Percentiles rank a stretch among this genome's conserved stretches.
Conservation (phyloP, 2,329 filamentous ascomycete species). For the Fusarium falciforme region DNA sequence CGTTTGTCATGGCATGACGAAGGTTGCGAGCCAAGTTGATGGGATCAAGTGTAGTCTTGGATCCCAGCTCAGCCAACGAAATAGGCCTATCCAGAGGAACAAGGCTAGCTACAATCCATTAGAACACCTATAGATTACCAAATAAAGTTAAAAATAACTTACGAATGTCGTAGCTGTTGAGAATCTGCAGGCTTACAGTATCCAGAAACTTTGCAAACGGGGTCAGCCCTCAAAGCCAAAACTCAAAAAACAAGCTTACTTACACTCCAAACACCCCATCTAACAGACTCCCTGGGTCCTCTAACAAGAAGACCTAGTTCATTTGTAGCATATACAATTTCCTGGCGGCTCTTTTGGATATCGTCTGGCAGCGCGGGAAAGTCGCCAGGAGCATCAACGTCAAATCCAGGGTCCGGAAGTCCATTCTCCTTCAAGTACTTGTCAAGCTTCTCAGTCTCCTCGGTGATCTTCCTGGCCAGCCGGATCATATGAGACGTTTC, state of each 20-base stretch:
- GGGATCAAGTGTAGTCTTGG: constrained; percentile 58
- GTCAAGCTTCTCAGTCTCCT: constrained; percentile 63
- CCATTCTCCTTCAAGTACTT: constrained; percentile 57
- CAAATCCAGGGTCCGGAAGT: constrained; percentile 58
- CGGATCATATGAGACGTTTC: constrained; percentile 54
- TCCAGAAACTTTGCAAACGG: constrained; percentile 57
- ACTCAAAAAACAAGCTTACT: constrained; percentile 35
- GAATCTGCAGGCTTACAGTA: constrained; percentile 60
- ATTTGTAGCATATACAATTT: constrained; percentile 61
- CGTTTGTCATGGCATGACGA: constrained; percentile 68
- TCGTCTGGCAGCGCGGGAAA: constrained; percentile 61
- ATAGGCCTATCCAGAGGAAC: constrained; percentile 61
- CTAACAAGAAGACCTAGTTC: constrained; percentile 61
- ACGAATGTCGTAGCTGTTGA: constrained; percentile 65
- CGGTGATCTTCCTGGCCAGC: constrained; percentile 60
- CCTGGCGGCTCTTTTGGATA: constrained; percentile 57
- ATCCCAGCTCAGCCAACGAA: constrained; percentile 57
- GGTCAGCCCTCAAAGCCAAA: constrained; percentile 18
- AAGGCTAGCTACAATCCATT: constrained; percentile 54
- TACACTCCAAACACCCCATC: constrained; percentile 65
- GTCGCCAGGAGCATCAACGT: constrained; percentile 55
- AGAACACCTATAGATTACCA: neutral
- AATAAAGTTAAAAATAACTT: constrained; percentile 22
- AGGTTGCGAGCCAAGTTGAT: constrained; percentile 63
- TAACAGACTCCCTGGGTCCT: constrained; percentile 62